Evolutionary conservation across 1,139 yeast species (phyloP), one percentile per base, ranked within the genome.

Genomic region (Spencermartinsiella ligniputridi): DNA sequence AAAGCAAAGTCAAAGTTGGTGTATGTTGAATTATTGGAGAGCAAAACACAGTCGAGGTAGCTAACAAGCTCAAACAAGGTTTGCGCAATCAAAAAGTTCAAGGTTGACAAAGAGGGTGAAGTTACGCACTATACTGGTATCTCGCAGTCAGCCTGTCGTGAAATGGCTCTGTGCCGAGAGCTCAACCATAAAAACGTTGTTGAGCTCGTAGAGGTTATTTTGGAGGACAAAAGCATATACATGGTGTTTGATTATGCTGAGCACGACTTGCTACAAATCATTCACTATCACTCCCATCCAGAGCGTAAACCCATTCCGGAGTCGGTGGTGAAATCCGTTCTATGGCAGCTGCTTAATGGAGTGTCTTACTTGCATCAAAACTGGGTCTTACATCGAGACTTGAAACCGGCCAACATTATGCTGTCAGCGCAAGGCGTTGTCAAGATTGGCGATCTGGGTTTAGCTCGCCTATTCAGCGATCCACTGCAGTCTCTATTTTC

Each of bases 351-450:
- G 3, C 66, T 92, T 25, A 87, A 88, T 55, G 99, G 98, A 1
- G 94, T 92, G 1, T 79, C 90, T 0, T 92, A 83, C 60, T 67
- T 92, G 42, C 99, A 92, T 66, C 92, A 88, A 63, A 90, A 92
- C 64, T 92, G 97, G 97, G 82, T 94, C 2, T 72, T 94, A 42
- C 99, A 92, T 64, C 74, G 99, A 52, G 99, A 92, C 66, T 74
- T 92, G 53, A 92, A 92, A 62, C 99, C 99, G 1, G 98, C 98
- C 1, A 92, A 92, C 64, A 92, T 94, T 54, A 92, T 92, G 97
- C 96, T 92, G 1, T 81, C 96, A 0, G 76, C 82, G 9, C 79
- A 76, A 48, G 99, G 99, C 0, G 80, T 81, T 18, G 95, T 92
- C 16, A 94, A 92, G 62, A 89, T 94, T 52, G 99, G 97, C 24